Evolutionary conservation across 805 yeast genomes (phyloP).

Genomic region (Yarrowia sp.): DNA sequence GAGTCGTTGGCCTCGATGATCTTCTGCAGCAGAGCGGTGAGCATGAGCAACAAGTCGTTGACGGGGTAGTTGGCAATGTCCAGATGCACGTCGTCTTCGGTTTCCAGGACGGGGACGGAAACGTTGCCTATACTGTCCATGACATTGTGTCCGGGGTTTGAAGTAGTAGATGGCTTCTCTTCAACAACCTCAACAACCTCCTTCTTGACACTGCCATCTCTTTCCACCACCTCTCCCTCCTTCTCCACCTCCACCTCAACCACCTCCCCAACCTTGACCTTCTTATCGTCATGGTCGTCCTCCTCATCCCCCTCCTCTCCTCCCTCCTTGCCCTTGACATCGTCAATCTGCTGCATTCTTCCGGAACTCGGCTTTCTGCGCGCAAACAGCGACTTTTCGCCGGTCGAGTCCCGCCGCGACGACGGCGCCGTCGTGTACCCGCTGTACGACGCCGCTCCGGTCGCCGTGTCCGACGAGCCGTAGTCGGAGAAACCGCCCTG

Average conservation of each 20-base stretch:
- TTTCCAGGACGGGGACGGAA: background rate
- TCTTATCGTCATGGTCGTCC: conserved; percentile 11
- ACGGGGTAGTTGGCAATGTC: conserved; percentile 86
- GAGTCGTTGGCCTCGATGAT: conserved; percentile 90
- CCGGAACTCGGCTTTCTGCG: conserved; percentile 41
- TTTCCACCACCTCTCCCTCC: too few species aligned
- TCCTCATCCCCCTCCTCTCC: background rate
- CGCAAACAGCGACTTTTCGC: conserved; percentile 35
- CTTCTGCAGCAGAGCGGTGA: conserved; percentile 81
- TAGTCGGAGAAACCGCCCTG: conserved; percentile 12
- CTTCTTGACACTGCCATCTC: background rate
- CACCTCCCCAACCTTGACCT: conserved; percentile 15
- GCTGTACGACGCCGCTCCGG: conserved; percentile 16
- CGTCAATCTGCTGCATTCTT: conserved; percentile 39
- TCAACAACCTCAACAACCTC: background rate
- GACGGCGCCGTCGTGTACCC: conserved; percentile 28
- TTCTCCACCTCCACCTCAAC: background rate
- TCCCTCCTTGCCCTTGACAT: conserved; percentile 1
- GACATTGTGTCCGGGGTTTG: conserved; percentile 1
- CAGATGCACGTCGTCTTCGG: conserved; percentile 45
- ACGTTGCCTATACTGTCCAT: conserved; percentile 31
- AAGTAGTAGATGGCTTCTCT: too few species aligned
- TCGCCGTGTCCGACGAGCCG: conserved; percentile 5
- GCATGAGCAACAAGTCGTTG: conserved; percentile 79
- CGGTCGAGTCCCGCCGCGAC: conserved; percentile 35